A percentile compares a stretch with the other conserved stretches of the same genome.
Evolutionary conservation across 495 filamentous ascomycete genomes (phyloP).

Genomic region (Podospora bellae-mahoneyi): DNA sequence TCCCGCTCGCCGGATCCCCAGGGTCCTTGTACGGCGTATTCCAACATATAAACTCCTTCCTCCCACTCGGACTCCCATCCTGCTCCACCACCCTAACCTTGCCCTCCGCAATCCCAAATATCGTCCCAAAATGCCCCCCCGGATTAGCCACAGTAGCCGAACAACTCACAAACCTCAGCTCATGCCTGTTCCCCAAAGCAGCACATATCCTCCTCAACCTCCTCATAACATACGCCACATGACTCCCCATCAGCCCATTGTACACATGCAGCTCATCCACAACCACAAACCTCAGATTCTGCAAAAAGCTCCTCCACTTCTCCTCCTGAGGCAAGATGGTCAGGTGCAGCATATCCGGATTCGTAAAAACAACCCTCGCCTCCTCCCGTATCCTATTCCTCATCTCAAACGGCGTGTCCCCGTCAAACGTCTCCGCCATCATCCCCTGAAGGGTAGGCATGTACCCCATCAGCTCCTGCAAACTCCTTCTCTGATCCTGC

Average conservation of each 20-base stretch:
- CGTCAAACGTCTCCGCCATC: constrained; percentile 91
- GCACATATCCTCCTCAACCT: constrained; percentile 84
- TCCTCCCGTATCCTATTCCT: constrained; percentile 80
- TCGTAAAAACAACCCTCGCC: constrained; percentile 93
- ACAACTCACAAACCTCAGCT: constrained; percentile 92
- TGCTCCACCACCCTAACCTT: constrained; percentile 76
- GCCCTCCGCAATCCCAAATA: constrained; percentile 83
- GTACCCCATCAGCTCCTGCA: constrained; percentile 77
- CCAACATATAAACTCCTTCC: constrained; percentile 97
- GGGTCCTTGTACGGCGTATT: constrained; percentile 96
- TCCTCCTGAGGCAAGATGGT: constrained; percentile 92
- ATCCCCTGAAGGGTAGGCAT: constrained; percentile 72
- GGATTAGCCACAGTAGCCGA: constrained; percentile 97
- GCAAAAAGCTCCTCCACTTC: constrained; percentile 80
- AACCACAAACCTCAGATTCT: constrained; percentile 88
- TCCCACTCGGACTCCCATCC: constrained; percentile 84
- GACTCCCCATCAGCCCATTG: constrained; percentile 89
- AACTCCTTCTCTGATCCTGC: constrained; percentile 87
- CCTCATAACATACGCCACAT: constrained; percentile 94
- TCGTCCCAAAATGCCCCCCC: constrained; percentile 81
- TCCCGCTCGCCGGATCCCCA: constrained; percentile 76
- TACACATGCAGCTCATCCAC: constrained; percentile 93
- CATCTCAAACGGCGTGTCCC: constrained; percentile 81
- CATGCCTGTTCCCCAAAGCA: constrained; percentile 74
- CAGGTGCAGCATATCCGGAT: constrained; percentile 97